These are phyloP conservation scores for Plasmodium knowlesi DNA, from an alignment of 169 alveolate genomes.

Conservation along the genomic window DNA sequence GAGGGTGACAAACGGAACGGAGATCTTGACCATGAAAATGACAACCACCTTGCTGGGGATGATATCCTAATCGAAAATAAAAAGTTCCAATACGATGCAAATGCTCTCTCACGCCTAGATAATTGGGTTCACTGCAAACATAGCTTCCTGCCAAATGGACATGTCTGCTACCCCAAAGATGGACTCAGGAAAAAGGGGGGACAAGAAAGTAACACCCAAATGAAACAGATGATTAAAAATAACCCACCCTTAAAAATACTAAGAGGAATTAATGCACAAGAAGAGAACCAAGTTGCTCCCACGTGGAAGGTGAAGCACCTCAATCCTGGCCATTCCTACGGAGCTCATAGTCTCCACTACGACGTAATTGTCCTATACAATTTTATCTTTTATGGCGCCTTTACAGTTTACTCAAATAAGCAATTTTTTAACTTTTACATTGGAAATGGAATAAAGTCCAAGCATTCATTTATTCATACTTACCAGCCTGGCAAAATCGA, in stretches of 20 bases:
- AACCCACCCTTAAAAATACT: slow-evolving; percentile 36
- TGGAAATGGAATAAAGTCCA: slow-evolving; percentile 53
- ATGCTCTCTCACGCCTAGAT: neutral
- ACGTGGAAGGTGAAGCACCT: slow-evolving; percentile 48
- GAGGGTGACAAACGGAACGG: neutral
- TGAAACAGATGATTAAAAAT: neutral
- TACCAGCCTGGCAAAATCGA: slow-evolving; percentile 41
- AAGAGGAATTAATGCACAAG: slow-evolving; percentile 19
- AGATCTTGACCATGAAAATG: neutral
- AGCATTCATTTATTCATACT: slow-evolving; percentile 41
- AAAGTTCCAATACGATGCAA: slow-evolving; percentile 26
- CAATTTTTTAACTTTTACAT: slow-evolving; percentile 50
- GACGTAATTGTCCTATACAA: slow-evolving; percentile 46
- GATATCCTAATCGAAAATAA: slow-evolving; percentile 16
- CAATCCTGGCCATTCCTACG: slow-evolving; percentile 43
- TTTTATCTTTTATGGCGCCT: slow-evolving; percentile 42
- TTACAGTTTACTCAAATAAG: slow-evolving; percentile 40
- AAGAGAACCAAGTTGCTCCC: neutral
- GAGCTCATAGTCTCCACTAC: slow-evolving; percentile 20
- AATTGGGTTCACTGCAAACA: slow-evolving; percentile 60
- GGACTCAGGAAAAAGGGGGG: neutral
- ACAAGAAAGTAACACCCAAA: neutral
- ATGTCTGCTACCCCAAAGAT: slow-evolving; percentile 26
- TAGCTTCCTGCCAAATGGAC: slow-evolving; percentile 51
- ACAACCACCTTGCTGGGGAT: neutral